Base-by-base conservation (phyloP, 257 asterid species). In the Capsicum pubescens region DNA sequence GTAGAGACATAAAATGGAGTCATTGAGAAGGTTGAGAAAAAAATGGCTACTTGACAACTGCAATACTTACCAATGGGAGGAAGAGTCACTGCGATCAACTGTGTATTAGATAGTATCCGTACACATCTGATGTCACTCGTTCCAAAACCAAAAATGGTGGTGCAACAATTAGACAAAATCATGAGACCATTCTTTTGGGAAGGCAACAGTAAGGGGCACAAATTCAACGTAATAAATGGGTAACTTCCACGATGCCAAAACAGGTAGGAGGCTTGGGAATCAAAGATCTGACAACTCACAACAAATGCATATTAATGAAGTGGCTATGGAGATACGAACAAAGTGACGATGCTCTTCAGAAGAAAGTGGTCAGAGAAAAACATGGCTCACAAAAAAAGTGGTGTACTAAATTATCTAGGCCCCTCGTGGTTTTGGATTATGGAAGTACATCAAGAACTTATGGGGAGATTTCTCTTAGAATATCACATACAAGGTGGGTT, bases 241-340 rank as follows among this genome's bases (percentile, higher is more conserved):
- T 3, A 66, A 67, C 74, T 54, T 14, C 15, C 6, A 67, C 14
- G 19, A 67, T 67, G 74, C 21, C 48, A 67, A 67, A 67, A 35
- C 74, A 35, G 50, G 48, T 67, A 67, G 50, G 74, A 67, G 7
- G 2, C 6, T 7, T 7, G 21, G 74, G 74, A 44, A 67, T 35
- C 74, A 54, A 54, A 4, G 57, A 54, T 54, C 57, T 54, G 15
- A 54, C 6, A 54, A 11, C 15, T 3, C 57, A 57, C 19, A 57
- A 35, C 15, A 35, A 44, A 35, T 67, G 6, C 12, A 0, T 66
- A 10, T 32, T 66, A 12, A 66, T 66, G 71, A 32, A 66, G 46
- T 66, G 71, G 71, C n/a, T 32, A 66, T 66, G 46, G n/a, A 66
- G 46, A 64, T 26, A 64, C 32, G 71, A n/a, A 32, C n/a, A 67